A percentile compares a stretch with the other conserved stretches of the same genome.
Conservation (phyloP, 2,329 filamentous ascomycete species). For the Gaeumannomyces sp. region DNA sequence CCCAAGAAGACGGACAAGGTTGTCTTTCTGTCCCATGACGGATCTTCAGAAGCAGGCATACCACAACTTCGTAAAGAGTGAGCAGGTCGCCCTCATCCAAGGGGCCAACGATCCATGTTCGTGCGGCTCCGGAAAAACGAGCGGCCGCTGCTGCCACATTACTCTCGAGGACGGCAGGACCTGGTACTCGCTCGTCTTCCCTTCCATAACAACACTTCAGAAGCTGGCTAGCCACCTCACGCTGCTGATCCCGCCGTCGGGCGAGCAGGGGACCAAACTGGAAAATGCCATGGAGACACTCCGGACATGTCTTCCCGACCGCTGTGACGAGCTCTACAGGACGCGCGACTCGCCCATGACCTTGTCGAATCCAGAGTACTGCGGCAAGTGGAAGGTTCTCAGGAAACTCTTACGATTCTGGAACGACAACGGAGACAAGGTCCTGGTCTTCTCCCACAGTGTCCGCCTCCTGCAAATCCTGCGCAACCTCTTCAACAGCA, state of each 20-base stretch:
- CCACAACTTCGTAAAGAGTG: conserved; percentile 69
- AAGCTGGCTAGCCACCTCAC: conserved; percentile 93
- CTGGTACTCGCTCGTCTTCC: conserved; percentile 79
- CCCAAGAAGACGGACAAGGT: conserved; percentile 93
- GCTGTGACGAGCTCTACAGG: conserved; percentile 68
- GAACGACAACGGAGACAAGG: conserved; percentile 86
- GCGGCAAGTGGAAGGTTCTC: conserved; percentile 93
- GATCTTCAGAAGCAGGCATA: conserved; percentile 77
- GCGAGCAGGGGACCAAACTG: conserved; percentile 65
- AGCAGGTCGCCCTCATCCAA: conserved; percentile 63
- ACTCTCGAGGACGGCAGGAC: conserved; percentile 53
- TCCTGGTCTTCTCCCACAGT: conserved; percentile 90
- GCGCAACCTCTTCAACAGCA: conserved; percentile 77
- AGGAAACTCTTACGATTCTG: conserved; percentile 83
- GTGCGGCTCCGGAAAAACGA: conserved; percentile 62
- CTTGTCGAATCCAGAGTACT: conserved; percentile 82
- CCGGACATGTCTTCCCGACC: conserved; percentile 65
- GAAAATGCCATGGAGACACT: conserved; percentile 70
- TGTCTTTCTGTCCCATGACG: conserved; percentile 89
- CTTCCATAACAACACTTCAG: conserved; percentile 72
- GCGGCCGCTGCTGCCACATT: conserved; percentile 75
- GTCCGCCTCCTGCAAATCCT: conserved; percentile 80
- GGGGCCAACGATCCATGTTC: conserved; percentile 60
- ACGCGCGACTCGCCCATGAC: conserved; percentile 73
- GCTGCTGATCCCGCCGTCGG: conserved; percentile 65